Conservation (phyloP, 2,329 filamentous ascomycete species). For the Fusarium camptoceras region DNA sequence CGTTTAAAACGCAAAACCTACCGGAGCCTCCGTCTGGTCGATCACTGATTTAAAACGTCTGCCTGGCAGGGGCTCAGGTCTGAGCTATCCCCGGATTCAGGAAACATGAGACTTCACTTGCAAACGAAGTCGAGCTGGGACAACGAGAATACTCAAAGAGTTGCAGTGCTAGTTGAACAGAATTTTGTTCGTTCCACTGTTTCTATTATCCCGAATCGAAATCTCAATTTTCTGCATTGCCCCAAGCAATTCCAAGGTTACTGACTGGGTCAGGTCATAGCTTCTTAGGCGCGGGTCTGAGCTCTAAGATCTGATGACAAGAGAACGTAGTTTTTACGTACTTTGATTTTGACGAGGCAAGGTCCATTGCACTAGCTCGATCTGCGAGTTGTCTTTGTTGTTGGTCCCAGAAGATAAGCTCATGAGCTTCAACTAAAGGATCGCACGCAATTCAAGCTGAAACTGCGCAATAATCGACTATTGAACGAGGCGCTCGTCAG, state of each 20-base stretch:
- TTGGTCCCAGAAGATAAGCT: background rate
- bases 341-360: constrained; percentile 13
- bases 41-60: constrained; percentile 27
- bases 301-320: constrained; percentile 5
- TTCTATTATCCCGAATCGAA: background rate
- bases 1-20: constrained; percentile 13
- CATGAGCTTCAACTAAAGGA: constrained; percentile 8
- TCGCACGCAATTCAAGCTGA: constrained; percentile 25
- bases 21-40: constrained; percentile 29
- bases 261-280: constrained; percentile 37
- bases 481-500: constrained; percentile 5
- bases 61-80: constrained; percentile 14
- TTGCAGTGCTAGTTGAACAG: background rate
- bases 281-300: constrained; percentile 26
- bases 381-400: background rate
- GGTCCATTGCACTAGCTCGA: background rate
- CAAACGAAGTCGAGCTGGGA: background rate
- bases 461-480: constrained; percentile 5
- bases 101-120: background rate
- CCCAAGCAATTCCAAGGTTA: background rate
- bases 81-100: background rate
- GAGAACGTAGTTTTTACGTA: constrained; percentile 26
- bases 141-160: background rate
- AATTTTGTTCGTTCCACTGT: background rate
- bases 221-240: background rate